Conservation (phyloP, 805 yeast genomes). For the Schwanniomyces sp. region DNA sequence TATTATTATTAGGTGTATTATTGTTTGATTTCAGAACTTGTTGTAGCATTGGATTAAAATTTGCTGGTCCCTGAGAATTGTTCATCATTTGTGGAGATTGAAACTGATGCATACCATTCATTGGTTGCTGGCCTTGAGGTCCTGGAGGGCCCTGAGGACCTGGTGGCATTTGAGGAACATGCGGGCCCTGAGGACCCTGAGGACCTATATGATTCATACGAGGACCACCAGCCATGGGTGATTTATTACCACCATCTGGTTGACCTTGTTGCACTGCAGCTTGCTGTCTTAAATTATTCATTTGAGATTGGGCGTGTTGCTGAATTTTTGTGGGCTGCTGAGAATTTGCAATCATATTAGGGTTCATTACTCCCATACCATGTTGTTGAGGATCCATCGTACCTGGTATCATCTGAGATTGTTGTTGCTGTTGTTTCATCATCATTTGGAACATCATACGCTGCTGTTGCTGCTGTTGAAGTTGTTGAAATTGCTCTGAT, state of each 20-base stretch:
- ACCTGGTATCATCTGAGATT: conserved; percentile 11
- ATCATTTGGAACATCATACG: conserved; percentile 14
- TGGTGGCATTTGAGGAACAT: background rate
- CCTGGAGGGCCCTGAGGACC: conserved; percentile 5
- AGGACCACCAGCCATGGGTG: conserved; percentile 15
- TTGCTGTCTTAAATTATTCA: conserved; percentile 51
- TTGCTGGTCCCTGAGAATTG: conserved; percentile 7
- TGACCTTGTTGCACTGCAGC: conserved; percentile 28
- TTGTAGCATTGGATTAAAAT: conserved; percentile 5
- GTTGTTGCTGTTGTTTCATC: conserved; percentile 16
- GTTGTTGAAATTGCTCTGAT: conserved; percentile 11
- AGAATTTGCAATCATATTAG: conserved; percentile 22
- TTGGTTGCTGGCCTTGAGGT: conserved; percentile 13
- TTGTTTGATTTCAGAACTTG: conserved; percentile 14
- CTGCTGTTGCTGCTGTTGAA: conserved; percentile 9
- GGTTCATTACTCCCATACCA: conserved; percentile 14
- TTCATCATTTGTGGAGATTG: conserved; percentile 11
- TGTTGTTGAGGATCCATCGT: conserved; percentile 16
- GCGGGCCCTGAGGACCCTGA: background rate
- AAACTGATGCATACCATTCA: conserved; percentile 9
- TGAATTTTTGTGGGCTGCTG: conserved; percentile 32
- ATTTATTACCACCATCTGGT: conserved; percentile 16
- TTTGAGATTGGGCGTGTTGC: conserved; percentile 49
- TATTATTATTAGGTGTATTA: background rate
- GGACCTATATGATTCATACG: conserved; percentile 10